Conservation (phyloP, 2,329 filamentous ascomycete genomes). For the Tolypocladium amazonense region DNA sequence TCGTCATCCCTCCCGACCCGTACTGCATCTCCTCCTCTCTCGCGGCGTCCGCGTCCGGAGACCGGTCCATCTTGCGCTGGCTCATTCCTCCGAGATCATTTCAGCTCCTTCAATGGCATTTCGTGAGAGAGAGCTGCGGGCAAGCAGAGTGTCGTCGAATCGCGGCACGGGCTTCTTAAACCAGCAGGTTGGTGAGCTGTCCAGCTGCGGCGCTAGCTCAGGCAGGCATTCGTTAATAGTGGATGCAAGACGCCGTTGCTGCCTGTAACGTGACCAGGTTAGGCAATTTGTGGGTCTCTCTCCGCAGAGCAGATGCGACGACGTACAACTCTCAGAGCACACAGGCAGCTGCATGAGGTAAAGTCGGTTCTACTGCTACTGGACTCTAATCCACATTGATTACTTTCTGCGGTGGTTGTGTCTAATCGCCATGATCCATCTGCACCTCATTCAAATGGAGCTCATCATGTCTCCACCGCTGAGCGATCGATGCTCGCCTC, state of each 20-base stretch:
- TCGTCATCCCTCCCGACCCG: conserved; percentile 23
- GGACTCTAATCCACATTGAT: background rate
- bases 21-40: conserved; percentile 45
- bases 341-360: background rate
- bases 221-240: background rate
- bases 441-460: background rate
- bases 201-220: background rate
- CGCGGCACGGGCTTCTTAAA: background rate
- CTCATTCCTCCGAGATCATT: background rate
- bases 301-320: no score
- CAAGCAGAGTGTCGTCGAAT: background rate
- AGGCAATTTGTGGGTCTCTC: background rate
- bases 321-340: no score
- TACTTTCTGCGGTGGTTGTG: background rate
- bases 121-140: background rate
- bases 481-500: no score
- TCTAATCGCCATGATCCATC: background rate
- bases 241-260: background rate
- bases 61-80: conserved; percentile 1
- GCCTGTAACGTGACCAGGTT: background rate
- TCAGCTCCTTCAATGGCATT: background rate
- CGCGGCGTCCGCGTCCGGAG: conserved; percentile 27
- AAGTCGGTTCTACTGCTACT: background rate
- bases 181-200: background rate
- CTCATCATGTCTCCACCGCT: no score